Base-by-base conservation (phyloP, 2,329 filamentous ascomycete genomes). In the Paecilomyces formosus region DNA sequence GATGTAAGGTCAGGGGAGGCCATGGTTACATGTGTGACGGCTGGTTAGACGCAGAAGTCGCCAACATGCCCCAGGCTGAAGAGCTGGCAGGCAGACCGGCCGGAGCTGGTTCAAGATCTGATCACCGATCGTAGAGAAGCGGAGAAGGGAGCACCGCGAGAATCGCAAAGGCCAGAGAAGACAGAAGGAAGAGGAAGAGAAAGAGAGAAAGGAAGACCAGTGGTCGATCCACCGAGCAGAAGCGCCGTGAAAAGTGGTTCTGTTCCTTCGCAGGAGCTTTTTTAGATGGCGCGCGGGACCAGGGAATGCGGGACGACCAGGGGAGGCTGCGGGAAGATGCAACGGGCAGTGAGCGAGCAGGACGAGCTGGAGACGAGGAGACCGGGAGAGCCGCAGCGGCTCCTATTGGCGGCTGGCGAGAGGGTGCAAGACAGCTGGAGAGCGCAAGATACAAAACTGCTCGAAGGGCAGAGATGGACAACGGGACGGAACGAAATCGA, bases 11-110 rank as follows among this genome's bases (percentile, higher is more conserved):
- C 71, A 59, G 71, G 69, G 64, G 71, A 68, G 67, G 70, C 70
- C 75, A 77, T 77, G 70, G 71, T 74, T 72, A 74, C 72, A 76
- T 75, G 68, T 72, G 72, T 71, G 69, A 71, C 65, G 67, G 62
- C 57, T 62, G 56, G 62, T 56, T 39, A 54, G 45, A 53, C 33
- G 45, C 56, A 58, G 62, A 60, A 57, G 59, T 60, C 60, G 63
- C 62, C 63, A 59, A 63, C 66, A 68, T 71, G 68, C 68, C 69
- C 69, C 65, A 61, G 59, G 58, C 56, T 55, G 55, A 18, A 21
- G 30, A 49, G 56, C n/a, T 26, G 50, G 12, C 8, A 13, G 21
- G 12, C 3, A 13, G 21, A 28, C 50, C 21, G 21, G 22, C 50
- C 24, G 22, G 21, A 52, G 22, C 22, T 28, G 21, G n/a, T 21